A percentile compares a stretch with the other conserved stretches of the same genome.
Evolutionary conservation across 1,284 basidiomycete genomes (phyloP).

Genomic region (Ceratorhiza oryzae-sativae): DNA sequence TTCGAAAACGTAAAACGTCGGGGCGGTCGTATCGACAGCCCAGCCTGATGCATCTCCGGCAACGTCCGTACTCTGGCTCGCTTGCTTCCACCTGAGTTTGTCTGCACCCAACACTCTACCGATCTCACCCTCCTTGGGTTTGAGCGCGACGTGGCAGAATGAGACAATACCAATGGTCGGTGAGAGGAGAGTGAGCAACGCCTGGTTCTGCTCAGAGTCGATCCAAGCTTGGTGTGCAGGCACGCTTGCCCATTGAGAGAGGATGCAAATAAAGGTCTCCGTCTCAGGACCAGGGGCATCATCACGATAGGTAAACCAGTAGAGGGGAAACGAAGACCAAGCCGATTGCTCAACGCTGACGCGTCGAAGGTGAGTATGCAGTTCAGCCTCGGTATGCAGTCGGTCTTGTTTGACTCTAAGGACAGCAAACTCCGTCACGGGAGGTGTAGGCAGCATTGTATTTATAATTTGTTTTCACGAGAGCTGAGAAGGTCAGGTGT

Average conservation of each 20-base stretch:
- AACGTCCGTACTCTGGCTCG: not conserved
- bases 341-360: conserved; percentile 25
- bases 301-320: conserved; percentile 29
- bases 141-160: conserved; percentile 28
- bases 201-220: conserved; percentile 34
- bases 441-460: conserved; percentile 1
- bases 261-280: conserved; percentile 27
- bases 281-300: conserved; percentile 2
- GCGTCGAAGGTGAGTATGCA: not conserved
- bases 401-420: conserved; percentile 9
- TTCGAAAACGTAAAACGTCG: conserved; percentile 21
- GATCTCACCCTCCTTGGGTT: not conserved
- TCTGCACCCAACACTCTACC: conserved; percentile 1
- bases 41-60: conserved; percentile 21
- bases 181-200: not conserved
- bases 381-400: not conserved
- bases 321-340: conserved; percentile 25
- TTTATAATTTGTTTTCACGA: not conserved
- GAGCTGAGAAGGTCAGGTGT: not conserved
- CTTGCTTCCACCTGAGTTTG: conserved; percentile 17
- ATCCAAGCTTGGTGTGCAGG: conserved; percentile 32
- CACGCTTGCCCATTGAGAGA: conserved; percentile 26
- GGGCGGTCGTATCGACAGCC: conserved; percentile 16
- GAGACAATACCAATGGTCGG: conserved; percentile 20
- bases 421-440: conserved; percentile 27